A percentile compares a stretch with the other conserved stretches of the same genome.
These are phyloP conservation scores for Coemansia sp. DNA, from an alignment of 192 early-diverging fungal genomes.

Conservation along the genomic window DNA sequence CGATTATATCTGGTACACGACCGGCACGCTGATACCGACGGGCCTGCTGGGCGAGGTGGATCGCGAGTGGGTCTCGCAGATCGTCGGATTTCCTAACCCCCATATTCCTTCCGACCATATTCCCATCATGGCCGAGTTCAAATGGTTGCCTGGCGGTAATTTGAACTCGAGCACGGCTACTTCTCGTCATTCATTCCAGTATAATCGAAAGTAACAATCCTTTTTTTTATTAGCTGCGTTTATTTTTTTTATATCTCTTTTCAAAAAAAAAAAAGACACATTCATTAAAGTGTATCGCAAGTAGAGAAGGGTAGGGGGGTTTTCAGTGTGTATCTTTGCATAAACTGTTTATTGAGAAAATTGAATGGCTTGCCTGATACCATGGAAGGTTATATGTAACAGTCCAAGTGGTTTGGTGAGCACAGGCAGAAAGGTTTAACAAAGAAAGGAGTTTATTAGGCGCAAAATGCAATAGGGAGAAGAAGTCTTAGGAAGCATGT, in stretches of 20 bases:
- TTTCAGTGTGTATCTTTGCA: no score
- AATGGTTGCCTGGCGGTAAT: conserved; percentile 51
- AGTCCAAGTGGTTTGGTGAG: no score
- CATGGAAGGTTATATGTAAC: no score
- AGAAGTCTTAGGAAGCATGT: no score
- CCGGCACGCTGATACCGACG: conserved; percentile 68
- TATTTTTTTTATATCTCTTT: background rate
- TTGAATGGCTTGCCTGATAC: no score
- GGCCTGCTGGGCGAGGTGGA: conserved; percentile 83
- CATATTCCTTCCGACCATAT: conserved; percentile 85
- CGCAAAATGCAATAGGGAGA: no score
- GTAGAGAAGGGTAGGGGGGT: no score
- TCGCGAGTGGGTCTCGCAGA: conserved; percentile 67
- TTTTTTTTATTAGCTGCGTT: conserved; percentile 13
- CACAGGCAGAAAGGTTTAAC: no score
- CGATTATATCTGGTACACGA: conserved; percentile 93
- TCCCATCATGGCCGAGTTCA: conserved; percentile 71
- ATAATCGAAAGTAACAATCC: conserved; percentile 24
- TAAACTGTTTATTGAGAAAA: no score
- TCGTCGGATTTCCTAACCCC: conserved; percentile 91
- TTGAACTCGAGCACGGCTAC: conserved; percentile 6
- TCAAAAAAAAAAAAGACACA: background rate
- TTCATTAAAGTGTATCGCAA: no score
- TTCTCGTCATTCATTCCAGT: conserved; percentile 41
- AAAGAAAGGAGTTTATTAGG: no score